Evolutionary conservation across 805 yeast species (phyloP).

Genomic region (Wickerhamiella nectarea): DNA sequence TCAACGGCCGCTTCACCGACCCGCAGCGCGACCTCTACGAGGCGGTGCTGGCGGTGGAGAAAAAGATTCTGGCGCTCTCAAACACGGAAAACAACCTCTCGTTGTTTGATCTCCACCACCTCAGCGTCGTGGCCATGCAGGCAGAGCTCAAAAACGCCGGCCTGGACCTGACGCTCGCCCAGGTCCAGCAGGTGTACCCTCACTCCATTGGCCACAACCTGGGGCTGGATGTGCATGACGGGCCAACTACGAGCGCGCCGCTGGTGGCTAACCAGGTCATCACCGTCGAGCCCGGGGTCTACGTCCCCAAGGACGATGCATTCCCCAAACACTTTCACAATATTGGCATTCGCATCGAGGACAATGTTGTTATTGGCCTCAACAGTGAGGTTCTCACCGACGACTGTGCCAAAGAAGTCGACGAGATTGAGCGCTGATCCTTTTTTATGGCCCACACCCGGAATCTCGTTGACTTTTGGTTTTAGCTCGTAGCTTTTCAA

Average conservation of each 20-base stretch:
- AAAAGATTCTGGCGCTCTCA: slow-evolving; percentile 60
- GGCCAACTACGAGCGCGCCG: slow-evolving; percentile 31
- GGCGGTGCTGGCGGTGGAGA: slow-evolving; percentile 75
- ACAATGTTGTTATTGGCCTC: slow-evolving; percentile 76
- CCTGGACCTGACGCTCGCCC: slow-evolving; percentile 29
- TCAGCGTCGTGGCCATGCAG: slow-evolving; percentile 45
- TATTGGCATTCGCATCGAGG: slow-evolving; percentile 90
- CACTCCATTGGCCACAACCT: slow-evolving; percentile 93
- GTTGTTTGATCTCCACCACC: slow-evolving; percentile 61
- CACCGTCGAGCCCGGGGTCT: slow-evolving; percentile 93
- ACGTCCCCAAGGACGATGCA: slow-evolving; percentile 55
- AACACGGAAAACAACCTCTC: slow-evolving; percentile 39
- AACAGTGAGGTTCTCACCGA: slow-evolving; percentile 49
- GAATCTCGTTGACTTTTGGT: too few species aligned
- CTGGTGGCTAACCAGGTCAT: slow-evolving; percentile 64
- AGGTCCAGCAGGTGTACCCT: slow-evolving; percentile 49
- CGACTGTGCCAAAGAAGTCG: slow-evolving; percentile 76
- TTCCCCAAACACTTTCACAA: slow-evolving; percentile 77
- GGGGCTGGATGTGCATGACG: slow-evolving; percentile 62
- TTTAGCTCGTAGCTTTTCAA: too few species aligned
- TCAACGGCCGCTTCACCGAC: slow-evolving; percentile 52
- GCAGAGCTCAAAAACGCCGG: slow-evolving; percentile 64
- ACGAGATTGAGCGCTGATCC: slow-evolving; percentile 46
- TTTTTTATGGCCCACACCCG: too few species aligned
- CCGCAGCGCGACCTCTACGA: slow-evolving; percentile 80